Evolutionary conservation across 2,329 filamentous ascomycete species (phyloP).

Genomic region (Taxawa tesnikishii): DNA sequence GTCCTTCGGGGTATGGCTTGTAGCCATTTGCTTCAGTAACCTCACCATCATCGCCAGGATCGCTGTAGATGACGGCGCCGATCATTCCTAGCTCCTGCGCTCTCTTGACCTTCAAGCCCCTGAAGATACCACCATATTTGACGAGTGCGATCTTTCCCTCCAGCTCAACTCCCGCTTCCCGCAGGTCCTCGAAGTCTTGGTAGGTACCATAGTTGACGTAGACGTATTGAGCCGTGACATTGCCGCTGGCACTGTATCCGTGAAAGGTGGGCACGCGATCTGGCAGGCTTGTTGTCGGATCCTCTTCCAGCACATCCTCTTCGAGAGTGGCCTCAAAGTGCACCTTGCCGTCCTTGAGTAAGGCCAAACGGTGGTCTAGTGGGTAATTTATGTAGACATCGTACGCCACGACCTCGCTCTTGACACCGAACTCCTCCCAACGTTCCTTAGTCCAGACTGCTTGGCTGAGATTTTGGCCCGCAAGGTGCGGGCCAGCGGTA

Average conservation of each 20-base stretch:
- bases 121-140: constrained; percentile 31
- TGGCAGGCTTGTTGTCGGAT: constrained; percentile 50
- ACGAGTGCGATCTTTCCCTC: constrained; percentile 37
- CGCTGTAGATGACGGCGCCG: constrained; percentile 32
- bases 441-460: constrained; percentile 37
- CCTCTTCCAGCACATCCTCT: constrained; percentile 75
- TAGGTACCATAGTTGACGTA: constrained; percentile 30
- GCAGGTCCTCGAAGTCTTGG: constrained; percentile 31
- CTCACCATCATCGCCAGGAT: constrained; percentile 37
- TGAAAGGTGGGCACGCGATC: constrained; percentile 24
- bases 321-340: constrained; percentile 51
- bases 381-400: constrained; percentile 42
- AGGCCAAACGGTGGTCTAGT: constrained; percentile 31
- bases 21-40: constrained; percentile 44
- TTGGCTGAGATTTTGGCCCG: constrained; percentile 39
- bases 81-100: constrained; percentile 33
- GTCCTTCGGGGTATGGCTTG: constrained; percentile 28
- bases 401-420: constrained; percentile 33
- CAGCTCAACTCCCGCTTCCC: constrained; percentile 28
- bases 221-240: constrained; percentile 34
- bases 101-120: constrained; percentile 37
- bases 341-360: constrained; percentile 25
- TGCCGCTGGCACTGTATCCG: constrained; percentile 34
- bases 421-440: constrained; percentile 37
- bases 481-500: constrained; percentile 37